Evolutionary conservation across 768 basidiomycete species (phyloP), one percentile per base, ranked within the genome.

Genomic region (Nevesoporus exiguus): DNA sequence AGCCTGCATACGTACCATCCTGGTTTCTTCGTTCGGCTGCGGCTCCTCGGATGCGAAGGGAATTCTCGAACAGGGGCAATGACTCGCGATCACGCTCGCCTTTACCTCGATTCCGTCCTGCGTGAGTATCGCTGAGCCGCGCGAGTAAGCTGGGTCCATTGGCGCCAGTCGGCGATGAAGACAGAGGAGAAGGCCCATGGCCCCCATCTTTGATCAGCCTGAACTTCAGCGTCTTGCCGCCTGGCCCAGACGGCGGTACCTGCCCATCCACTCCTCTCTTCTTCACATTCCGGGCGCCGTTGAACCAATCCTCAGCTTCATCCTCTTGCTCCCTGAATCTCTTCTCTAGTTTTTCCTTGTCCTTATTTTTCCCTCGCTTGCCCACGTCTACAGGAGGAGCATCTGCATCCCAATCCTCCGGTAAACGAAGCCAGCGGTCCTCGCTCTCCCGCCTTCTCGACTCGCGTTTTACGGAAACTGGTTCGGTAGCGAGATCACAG

Each of bases 301-400:
- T 73, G 66, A 91, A 91, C 88, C 88, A 90, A 66, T 88, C 83
- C 3, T 57, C 67, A 3, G 79, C 80, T 45, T 88, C 84, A 45
- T 88, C 85, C 22, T 77, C 77, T n/a, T 71, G 73, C 55, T 72
- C 72, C 56, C 73, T 68, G 25, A 77, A 80, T 52, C 76, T 77
- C 61, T 77, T 77, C 58, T 79, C 80, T 67, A 88, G 64, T 51
- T 73, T 78, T 33, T 76, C 81, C 43, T 73, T 80, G 47, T 83
- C 79, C 65, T 85, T 89, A 55, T 76, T 77, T 58, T 79, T 80
- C 3, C 78, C 86, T 58, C 80, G 80, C 63, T 75, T 80, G 17
- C 90, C 90, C 30, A 91, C 88, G 55, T 85, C 76, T 33, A 75
- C 73, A 1, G 83, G 82, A 17, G 76, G 82, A 17, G 76, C 72